phyloP scores from a whole-genome alignment of 352 stramenopile genomes.

The Phytophthora macrochlamydospora region DNA sequence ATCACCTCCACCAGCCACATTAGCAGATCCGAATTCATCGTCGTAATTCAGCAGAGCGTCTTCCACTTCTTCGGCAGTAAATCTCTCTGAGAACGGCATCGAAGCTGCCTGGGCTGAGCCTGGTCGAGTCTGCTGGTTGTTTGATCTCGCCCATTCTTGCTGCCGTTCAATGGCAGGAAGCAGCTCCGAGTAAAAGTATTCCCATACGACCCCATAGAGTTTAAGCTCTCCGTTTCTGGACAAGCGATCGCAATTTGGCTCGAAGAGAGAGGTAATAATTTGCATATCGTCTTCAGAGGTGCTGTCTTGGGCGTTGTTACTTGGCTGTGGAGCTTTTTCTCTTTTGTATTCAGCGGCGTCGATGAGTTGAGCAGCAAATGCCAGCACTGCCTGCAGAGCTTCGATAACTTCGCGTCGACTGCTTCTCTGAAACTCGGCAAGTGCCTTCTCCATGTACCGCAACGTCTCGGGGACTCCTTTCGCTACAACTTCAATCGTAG shows the following conservation, averaged over 20 bases:
- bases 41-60: constrained; percentile 62
- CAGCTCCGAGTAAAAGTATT: constrained; percentile 51
- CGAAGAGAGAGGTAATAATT: constrained; percentile 47
- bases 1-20: constrained; percentile 22
- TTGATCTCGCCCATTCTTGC: constrained; percentile 5
- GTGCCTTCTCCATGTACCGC: constrained; percentile 55
- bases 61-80: constrained; percentile 50
- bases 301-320: background rate
- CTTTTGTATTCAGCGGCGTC: constrained; percentile 1
- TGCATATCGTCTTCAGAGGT: constrained; percentile 21
- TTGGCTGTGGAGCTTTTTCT: background rate
- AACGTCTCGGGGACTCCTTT: constrained; percentile 54
- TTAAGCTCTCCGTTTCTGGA: constrained; percentile 42
- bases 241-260: constrained; percentile 49
- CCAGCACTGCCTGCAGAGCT: constrained; percentile 45
- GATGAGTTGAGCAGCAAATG: constrained; percentile 36
- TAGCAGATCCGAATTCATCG: constrained; percentile 55
- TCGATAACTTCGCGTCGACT: constrained; percentile 53
- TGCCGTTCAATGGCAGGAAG: constrained; percentile 49
- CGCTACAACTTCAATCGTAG: constrained; percentile 53
- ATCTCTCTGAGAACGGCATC: constrained; percentile 29
- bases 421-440: constrained; percentile 54
- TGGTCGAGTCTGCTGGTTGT: background rate
- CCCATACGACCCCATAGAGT: constrained; percentile 65
- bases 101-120: background rate